phyloP scores from a whole-genome alignment of 2,329 filamentous ascomycete species.

The Clonostachys rhizophaga region DNA sequence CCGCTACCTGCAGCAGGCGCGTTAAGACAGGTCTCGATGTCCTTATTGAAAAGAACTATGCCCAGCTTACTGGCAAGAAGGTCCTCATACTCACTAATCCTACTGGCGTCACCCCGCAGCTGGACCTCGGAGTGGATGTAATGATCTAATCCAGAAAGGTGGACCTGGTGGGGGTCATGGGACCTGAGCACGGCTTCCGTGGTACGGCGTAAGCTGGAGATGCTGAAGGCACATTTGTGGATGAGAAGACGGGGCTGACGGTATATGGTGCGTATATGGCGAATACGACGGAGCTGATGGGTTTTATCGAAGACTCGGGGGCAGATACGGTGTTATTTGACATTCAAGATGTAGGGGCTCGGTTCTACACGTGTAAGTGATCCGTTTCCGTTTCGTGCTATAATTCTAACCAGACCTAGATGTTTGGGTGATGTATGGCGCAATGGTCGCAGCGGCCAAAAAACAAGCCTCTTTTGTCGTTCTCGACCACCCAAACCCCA shows the following conservation, averaged over 20 bases:
- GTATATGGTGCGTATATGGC: slow-evolving; percentile 5
- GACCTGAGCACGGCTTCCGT: slow-evolving; percentile 5
- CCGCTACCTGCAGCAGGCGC: too few species aligned
- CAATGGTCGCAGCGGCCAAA: slow-evolving; percentile 4
- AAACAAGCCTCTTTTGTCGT: slow-evolving; percentile 2
- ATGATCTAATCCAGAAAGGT: slow-evolving; percentile 5
- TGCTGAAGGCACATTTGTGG: slow-evolving; percentile 4
- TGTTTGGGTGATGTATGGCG: slow-evolving; percentile 6
- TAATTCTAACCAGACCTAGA: slow-evolving; percentile 1
- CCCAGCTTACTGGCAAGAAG: slow-evolving; percentile 1
- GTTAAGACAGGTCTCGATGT: slow-evolving; percentile 8
- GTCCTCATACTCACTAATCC: slow-evolving; percentile 6
- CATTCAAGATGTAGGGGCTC: slow-evolving; percentile 6
- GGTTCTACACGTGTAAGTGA: slow-evolving; percentile 6
- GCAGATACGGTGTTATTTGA: slow-evolving; percentile 7
- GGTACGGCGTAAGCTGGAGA: slow-evolving; percentile 6
- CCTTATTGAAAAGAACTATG: slow-evolving; percentile 4
- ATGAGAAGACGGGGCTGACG: slow-evolving; percentile 5
- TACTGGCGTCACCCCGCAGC: slow-evolving; percentile 3
- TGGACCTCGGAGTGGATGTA: slow-evolving; percentile 7
- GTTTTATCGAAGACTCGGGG: slow-evolving; percentile 4
- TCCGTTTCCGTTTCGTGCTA: background rate
- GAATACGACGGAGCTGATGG: slow-evolving; percentile 2
- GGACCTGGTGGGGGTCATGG: slow-evolving; percentile 6
- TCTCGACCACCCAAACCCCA: slow-evolving; percentile 6